phyloP scores from a whole-genome alignment of 2,329 filamentous ascomycete species.

The Xylariaceae sp. region DNA sequence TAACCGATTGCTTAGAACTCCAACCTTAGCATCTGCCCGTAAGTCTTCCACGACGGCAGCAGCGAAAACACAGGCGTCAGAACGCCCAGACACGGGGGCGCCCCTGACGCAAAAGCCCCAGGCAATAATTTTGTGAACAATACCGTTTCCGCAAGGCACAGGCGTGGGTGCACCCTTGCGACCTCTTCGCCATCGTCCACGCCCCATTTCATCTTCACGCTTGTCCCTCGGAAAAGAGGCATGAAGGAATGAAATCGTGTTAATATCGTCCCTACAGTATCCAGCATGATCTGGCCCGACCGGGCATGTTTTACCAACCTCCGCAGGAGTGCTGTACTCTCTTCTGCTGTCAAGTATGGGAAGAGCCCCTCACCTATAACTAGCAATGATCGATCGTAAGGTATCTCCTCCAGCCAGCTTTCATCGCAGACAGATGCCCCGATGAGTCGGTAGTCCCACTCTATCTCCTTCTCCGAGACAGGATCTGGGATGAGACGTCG shows the following conservation, averaged over 20 bases:
- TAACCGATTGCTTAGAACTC: conserved; percentile 8
- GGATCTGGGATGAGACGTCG: conserved; percentile 27
- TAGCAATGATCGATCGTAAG: conserved; percentile 27
- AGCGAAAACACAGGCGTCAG: conserved; percentile 22
- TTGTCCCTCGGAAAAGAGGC: conserved; percentile 19
- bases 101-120: conserved; percentile 13
- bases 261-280: conserved; percentile 20
- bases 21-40: conserved; percentile 20
- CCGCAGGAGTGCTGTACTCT: conserved; percentile 27
- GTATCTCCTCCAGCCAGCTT: conserved; percentile 30
- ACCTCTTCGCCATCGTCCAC: conserved; percentile 24
- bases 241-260: conserved; percentile 12
- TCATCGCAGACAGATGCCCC: conserved; percentile 27
- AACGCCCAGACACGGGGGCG: conserved; percentile 17
- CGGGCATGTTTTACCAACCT: conserved; percentile 14
- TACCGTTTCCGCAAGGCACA: conserved; percentile 15
- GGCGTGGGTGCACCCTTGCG: conserved; percentile 8
- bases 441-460: conserved; percentile 17
- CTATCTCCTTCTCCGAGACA: conserved; percentile 10
- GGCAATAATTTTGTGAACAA: conserved; percentile 20
- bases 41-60: conserved; percentile 20
- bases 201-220: conserved; percentile 21
- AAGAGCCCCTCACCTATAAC: conserved; percentile 35
- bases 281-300: conserved; percentile 18
- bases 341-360: conserved; percentile 28